Evolutionary conservation across 495 filamentous ascomycete genomes (phyloP), one percentile per base, ranked within the genome.

Genomic region (Aspergillus steynii): DNA sequence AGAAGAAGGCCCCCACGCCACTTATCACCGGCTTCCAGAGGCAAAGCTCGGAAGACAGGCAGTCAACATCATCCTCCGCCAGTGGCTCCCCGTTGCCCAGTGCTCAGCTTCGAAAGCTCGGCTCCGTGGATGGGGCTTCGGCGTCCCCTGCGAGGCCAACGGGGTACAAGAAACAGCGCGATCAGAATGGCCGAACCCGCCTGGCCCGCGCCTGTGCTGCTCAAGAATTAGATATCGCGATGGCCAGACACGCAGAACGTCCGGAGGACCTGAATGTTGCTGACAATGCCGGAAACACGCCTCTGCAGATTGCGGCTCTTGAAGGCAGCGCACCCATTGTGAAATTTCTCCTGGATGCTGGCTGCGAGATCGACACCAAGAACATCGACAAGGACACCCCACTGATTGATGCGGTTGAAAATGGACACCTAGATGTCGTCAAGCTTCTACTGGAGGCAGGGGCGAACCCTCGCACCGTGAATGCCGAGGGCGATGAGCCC

Each of bases 391-490:
- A 89, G 69, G 95, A 99, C 63, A 97, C 95, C 0, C 96, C 95
- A 25, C 81, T 99, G 34, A 90, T 98, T 48, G 95, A 99, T 79
- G 95, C 95, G 0, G 90, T 97, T 29, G 94, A 97, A 65, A 98
- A 98, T 68, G 90, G 92, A 1, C 91, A 98, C 68, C 70, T 96
- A 4, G 91, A 89, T n/a, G 92, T 97, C 10, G 92, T 99, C 25
- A 90, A 88, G 68, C 79, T 96, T 10, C 74, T 97, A 29, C 82
- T 99, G 8, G 85, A 88, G 34, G 90, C 90, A 27, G 92, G 93
- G 32, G 92, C 93, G 5, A 93, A 99, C 65, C 96, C 95, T 25
- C 87, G 90, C 48, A 88, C 89, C 59, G 84, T 91, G 15, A 97
- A 98, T 70, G 86, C 86, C 2, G 88, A 91, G 65, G 95, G 95